A percentile compares a stretch with the other conserved stretches of the same genome.
phyloP scores from a whole-genome alignment of 495 filamentous ascomycete genomes.

The Chaetomium fimeti region DNA sequence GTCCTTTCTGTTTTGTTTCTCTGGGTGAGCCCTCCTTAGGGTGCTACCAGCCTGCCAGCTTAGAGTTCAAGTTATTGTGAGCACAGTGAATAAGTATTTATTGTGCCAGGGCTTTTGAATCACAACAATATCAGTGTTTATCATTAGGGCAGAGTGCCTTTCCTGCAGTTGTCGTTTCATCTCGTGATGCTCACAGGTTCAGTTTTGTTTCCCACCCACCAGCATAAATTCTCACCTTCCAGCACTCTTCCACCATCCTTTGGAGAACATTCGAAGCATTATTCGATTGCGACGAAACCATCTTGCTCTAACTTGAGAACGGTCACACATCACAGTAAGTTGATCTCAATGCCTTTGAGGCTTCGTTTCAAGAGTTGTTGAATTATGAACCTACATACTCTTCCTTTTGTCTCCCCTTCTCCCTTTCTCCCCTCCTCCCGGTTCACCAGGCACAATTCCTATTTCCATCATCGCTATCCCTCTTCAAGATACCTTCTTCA shows the following conservation, averaged over 20 bases:
- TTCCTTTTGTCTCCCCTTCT: background rate
- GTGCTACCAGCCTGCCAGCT: background rate
- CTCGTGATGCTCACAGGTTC: background rate
- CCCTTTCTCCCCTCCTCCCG: too few species aligned
- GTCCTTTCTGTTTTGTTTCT: background rate
- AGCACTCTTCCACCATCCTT: too few species aligned
- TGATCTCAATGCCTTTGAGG: background rate
- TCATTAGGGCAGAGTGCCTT: background rate
- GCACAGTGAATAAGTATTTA: background rate
- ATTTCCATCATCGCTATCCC: background rate
- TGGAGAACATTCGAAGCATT: too few species aligned
- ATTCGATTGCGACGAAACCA: too few species aligned
- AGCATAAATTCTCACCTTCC: too few species aligned
- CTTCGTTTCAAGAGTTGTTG: too few species aligned
- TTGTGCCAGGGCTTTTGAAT: background rate
- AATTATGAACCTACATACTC: background rate
- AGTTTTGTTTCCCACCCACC: background rate
- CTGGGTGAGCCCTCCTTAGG: background rate
- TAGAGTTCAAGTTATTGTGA: background rate
- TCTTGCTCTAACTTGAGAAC: background rate
- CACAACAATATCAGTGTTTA: background rate
- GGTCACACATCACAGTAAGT: background rate
- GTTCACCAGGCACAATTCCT: background rate
- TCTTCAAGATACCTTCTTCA: background rate
- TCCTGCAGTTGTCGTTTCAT: background rate